Conservation (phyloP, 306 rosid genomes). For the Malus orientalis region DNA sequence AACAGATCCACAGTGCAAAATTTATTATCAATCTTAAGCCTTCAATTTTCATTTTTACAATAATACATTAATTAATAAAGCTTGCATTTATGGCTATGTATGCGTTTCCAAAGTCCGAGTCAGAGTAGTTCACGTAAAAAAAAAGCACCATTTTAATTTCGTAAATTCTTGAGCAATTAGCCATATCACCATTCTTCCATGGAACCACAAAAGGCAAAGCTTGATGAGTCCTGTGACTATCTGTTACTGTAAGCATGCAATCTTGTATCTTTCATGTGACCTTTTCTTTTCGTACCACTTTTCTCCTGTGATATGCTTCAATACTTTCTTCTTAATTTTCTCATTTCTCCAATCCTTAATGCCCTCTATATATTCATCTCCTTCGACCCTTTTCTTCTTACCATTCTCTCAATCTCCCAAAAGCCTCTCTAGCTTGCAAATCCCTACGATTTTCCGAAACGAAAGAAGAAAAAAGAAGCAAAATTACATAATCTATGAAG, state of each 20-base stretch:
- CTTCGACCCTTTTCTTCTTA: not conserved
- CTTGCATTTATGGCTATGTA: slow-evolving; percentile 31
- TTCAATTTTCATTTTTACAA: not conserved
- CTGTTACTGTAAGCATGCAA: slow-evolving; percentile 2
- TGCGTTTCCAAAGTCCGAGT: not conserved
- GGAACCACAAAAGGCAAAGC: slow-evolving; percentile 19
- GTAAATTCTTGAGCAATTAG: slow-evolving; percentile 18
- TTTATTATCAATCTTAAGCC: slow-evolving; percentile 26
- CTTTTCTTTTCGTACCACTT: slow-evolving; percentile 14
- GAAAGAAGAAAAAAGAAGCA: not conserved
- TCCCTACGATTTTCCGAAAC: not conserved
- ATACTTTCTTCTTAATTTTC: slow-evolving; percentile 16
- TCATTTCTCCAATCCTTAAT: not conserved
- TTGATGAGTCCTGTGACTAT: slow-evolving; percentile 50
- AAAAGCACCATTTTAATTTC: slow-evolving; percentile 12
- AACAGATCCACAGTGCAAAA: slow-evolving; percentile 23
- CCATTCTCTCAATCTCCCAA: not conserved
- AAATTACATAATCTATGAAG: slow-evolving; percentile 20
- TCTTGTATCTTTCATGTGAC: slow-evolving; percentile 56
- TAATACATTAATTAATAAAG: slow-evolving; percentile 6
- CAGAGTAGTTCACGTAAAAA: slow-evolving; percentile 53
- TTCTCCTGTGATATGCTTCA: slow-evolving; percentile 72
- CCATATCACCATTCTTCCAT: slow-evolving; percentile 17
- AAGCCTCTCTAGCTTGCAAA: not conserved
- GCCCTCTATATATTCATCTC: slow-evolving; percentile 14